phyloP scores from a whole-genome alignment of 148 eudicot species.

The Rhododendron ferrugineum region DNA sequence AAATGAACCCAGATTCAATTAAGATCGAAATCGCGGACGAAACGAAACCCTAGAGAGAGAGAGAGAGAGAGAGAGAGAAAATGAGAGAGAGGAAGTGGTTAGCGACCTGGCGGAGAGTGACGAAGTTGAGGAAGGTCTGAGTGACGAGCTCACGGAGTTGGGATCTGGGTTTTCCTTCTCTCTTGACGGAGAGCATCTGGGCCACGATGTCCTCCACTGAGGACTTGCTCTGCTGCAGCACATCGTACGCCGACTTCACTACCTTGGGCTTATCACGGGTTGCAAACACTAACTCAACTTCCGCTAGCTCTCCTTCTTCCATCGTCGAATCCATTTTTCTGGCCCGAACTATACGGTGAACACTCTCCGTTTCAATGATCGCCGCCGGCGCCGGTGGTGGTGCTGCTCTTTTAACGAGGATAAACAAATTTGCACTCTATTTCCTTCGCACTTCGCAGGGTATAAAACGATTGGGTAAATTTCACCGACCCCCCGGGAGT shows the following conservation, averaged over 20 bases:
- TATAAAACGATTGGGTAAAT: too few species aligned
- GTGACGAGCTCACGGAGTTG: constrained; percentile 61
- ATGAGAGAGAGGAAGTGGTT: too few species aligned
- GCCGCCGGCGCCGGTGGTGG: background rate
- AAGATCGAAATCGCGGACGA: background rate
- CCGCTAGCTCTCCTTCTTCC: constrained; percentile 36
- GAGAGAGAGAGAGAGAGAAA: too few species aligned
- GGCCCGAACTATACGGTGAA: too few species aligned
- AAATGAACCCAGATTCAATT: background rate
- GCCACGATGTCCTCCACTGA: constrained; percentile 68
- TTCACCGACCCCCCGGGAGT: too few species aligned
- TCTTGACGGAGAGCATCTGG: constrained; percentile 69
- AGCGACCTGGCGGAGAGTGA: constrained; percentile 81
- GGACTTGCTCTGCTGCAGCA: constrained; percentile 45
- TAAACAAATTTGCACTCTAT: too few species aligned
- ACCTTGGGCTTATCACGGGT: constrained; percentile 1
- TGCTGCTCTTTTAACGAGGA: too few species aligned
- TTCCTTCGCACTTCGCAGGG: too few species aligned
- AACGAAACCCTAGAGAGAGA: background rate
- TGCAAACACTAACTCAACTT: background rate
- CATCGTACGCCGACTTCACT: constrained; percentile 46
- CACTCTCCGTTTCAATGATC: background rate
- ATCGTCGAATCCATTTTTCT: constrained; percentile 33
- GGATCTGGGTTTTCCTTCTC: constrained; percentile 46
- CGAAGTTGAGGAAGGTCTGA: constrained; percentile 75